Base-by-base conservation (phyloP, 495 filamentous ascomycete species). In the Choiromyces venosus region DNA sequence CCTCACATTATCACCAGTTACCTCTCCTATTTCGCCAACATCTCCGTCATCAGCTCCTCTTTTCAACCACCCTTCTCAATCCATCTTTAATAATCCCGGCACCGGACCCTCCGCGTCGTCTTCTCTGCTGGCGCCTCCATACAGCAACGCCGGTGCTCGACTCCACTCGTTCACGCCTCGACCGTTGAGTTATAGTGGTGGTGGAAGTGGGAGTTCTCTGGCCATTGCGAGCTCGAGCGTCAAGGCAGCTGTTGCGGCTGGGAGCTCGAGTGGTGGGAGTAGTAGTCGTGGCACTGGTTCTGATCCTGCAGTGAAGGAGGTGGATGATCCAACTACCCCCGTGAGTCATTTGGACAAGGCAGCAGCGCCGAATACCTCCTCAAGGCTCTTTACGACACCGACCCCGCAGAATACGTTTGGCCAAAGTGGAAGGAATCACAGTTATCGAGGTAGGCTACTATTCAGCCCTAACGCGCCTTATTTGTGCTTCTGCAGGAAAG, bases 301-400 rank as follows among this genome's bases (percentile, higher is more conserved):
- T 61, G 74, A 81, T 39, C 74, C 79, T 35, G 81, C 81, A 37
- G 80, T 82, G 46, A 84, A 84, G 72, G 83, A 84, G 71, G 80
- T 82, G 44, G 83, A 84, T 52, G 83, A 84, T 70, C 83, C 83
- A 8, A 82, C 82, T 12, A 79, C 76, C 67, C 71, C 71, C 67
- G 69, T 80, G 71, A 70, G 38, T 68, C 61, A 77, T 25, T 65
- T 75, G 21, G 81, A 83, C 68, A 76, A 78, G 35, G 71, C 70
- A n/a, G 71, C 68, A 52, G 80, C 75, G 21, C 79, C 81, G 1
- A 81, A 76, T 9, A 76, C 82, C 1, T 77, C 83, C 68, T 83
- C 82, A 37, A 74, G 80, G 29, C 79, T 83, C 0, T 82, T 83
- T 68, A 74, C 82, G 36, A 80, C 76, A 4, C 80, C 81, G 7